Evolutionary conservation across 768 basidiomycete species (phyloP), one percentile per base, ranked within the genome.

Genomic region (Amanita rimosa): DNA sequence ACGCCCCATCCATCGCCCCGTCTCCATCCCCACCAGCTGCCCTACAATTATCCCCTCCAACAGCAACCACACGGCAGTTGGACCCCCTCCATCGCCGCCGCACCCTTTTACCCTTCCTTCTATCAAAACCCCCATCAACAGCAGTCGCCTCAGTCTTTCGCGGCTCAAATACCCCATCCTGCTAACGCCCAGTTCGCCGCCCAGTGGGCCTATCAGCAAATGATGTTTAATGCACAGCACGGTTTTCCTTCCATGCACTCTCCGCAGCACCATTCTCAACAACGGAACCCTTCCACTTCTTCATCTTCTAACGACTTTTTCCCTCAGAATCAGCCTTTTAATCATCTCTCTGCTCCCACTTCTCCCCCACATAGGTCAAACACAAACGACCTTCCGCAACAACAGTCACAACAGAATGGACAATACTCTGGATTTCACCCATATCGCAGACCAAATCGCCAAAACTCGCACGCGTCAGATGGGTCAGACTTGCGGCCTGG

Each of bases 171-270:
- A 56, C 74, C 69, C 40, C 61, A 89, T 64, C 84, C 83, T 11
- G 65, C 76, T 9, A 80, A 83, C 54, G 83, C 83, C 46, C 84
- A 83, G 54, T 77, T 87, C 49, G 78, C 81, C 49, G 82, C 85
- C 3, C 85, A 86, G 62, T 91, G 88, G 87, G 85, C 87, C 33
- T 91, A 91, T 67, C 87, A 89, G 65, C 87, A 90, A 59, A 89
- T 90, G 87, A 81, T 91, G 80, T 84, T 79, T 67, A 81, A 76
- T 58, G 80, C 81, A 41, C 76, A 80, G 55, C 77, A 78, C 41
- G 69, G 66, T 40, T 74, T 71, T 57, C 61, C 63, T 26, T 63
- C 56, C 52, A 67, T 71, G n/a, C 69, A 76, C 55, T 71, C 69
- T 54, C 63, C 72, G 57, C 72, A 72, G 44, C 62, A 66, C 22